Percentiles rank a stretch among this genome's conserved stretches.
Conservation (phyloP, 2,329 filamentous ascomycete species). For the Talaromyces funiculosus region DNA sequence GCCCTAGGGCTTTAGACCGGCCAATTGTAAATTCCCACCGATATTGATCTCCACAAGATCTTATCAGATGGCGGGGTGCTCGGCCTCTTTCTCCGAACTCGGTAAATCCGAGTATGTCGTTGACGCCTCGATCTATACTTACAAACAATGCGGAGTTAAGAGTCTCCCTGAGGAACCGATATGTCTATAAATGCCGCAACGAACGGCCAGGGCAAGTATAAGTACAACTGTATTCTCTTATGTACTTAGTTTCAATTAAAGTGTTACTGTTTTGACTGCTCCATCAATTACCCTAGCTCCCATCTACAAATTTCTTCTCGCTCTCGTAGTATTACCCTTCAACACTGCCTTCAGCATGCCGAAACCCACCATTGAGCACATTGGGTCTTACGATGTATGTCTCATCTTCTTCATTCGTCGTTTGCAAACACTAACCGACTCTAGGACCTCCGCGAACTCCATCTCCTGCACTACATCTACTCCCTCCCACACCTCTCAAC, state of each 20-base stretch:
- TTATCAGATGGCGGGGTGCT: slow-evolving; percentile 7
- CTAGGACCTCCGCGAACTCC: slow-evolving; percentile 64
- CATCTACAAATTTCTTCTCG: background rate
- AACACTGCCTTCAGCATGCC: background rate
- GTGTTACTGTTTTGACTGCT: background rate
- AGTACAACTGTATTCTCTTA: background rate
- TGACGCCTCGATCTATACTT: too few species aligned
- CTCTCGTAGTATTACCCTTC: background rate
- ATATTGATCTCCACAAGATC: background rate
- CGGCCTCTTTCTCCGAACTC: background rate
- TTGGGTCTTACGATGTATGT: slow-evolving; percentile 12
- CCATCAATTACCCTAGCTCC: background rate
- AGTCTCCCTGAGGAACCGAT: too few species aligned
- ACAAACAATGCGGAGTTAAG: too few species aligned
- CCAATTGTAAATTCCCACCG: background rate
- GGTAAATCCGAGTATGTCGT: slow-evolving; percentile 1
- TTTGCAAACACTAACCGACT: background rate
- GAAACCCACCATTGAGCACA: slow-evolving; percentile 1
- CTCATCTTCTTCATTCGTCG: background rate
- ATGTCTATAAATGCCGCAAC: too few species aligned
- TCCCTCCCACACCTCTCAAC: slow-evolving; percentile 55
- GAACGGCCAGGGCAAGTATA: too few species aligned
- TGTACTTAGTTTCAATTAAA: too few species aligned
- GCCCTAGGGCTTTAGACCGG: background rate
- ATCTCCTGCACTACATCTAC: slow-evolving; percentile 66